Conservation (phyloP, 331 rosid genomes). For the Malus hybrid region DNA sequence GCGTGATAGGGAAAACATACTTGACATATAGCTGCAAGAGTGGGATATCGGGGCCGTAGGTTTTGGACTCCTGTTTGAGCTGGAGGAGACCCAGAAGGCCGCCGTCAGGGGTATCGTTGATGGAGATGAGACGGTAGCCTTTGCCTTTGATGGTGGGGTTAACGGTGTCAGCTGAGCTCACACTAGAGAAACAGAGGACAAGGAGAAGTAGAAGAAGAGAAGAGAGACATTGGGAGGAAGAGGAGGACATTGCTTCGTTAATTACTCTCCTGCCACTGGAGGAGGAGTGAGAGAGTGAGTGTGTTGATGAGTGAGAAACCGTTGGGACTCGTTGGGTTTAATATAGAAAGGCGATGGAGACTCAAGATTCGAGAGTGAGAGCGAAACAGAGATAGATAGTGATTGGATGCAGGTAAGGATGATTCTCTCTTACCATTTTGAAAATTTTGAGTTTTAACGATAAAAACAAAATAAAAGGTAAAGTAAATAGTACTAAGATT, state of each 20-base stretch:
- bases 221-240: slow-evolving; percentile 3
- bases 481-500: no score
- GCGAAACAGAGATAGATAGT: neutral
- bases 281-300: neutral
- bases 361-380: neutral
- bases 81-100: slow-evolving; percentile 59
- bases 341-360: neutral
- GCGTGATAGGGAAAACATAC: slow-evolving; percentile 18
- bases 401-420: neutral
- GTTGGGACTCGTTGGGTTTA: neutral
- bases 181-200: slow-evolving; percentile 17
- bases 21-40: slow-evolving; percentile 60
- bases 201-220: slow-evolving; percentile 24
- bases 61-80: slow-evolving; percentile 38
- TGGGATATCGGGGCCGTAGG: slow-evolving; percentile 72
- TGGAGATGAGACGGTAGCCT: slow-evolving; percentile 72
- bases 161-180: slow-evolving; percentile 15
- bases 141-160: slow-evolving; percentile 49
- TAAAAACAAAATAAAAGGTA: no score
- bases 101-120: slow-evolving; percentile 51
- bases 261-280: neutral
- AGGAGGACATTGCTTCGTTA: neutral
- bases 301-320: neutral
- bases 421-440: no score
- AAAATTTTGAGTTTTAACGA: no score